Percentiles rank a stretch among this genome's conserved stretches.
phyloP scores from a whole-genome alignment of 1,284 basidiomycete genomes.

The Nidula niveotomentosa region DNA sequence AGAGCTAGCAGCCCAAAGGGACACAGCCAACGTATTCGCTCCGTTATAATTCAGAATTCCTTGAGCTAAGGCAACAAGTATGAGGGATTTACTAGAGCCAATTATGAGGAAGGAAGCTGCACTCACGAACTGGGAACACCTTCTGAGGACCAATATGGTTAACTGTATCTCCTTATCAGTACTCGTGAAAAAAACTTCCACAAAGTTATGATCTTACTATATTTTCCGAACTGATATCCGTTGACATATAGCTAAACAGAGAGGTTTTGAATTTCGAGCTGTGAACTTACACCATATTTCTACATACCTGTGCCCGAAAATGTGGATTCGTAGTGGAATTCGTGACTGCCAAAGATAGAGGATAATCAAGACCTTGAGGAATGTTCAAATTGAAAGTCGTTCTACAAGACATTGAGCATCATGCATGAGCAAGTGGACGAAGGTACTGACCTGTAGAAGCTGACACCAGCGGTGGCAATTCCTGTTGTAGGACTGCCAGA shows the following conservation, averaged over 20 bases:
- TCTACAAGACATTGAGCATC: constrained; percentile 16
- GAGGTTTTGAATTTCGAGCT: background rate
- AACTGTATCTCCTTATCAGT: constrained; percentile 19
- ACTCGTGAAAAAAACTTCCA: background rate
- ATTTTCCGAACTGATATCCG: constrained; percentile 44
- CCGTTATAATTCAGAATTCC: constrained; percentile 52
- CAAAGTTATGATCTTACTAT: constrained; percentile 21
- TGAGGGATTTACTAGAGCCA: background rate
- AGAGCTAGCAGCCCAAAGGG: constrained; percentile 40
- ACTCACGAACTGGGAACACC: constrained; percentile 39
- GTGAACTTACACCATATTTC: background rate
- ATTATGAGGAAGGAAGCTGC: background rate
- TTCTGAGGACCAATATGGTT: constrained; percentile 41
- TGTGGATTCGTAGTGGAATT: constrained; percentile 37
- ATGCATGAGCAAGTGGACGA: background rate
- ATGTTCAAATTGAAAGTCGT: constrained; percentile 43
- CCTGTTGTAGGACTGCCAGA: constrained; percentile 36
- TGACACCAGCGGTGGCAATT: constrained; percentile 37
- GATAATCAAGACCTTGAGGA: constrained; percentile 45
- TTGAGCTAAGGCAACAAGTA: constrained; percentile 31
- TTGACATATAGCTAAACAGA: constrained; percentile 36
- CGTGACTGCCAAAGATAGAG: constrained; percentile 37
- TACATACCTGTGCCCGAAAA: constrained; percentile 35
- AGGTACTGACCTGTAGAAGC: constrained; percentile 37
- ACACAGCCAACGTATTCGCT: constrained; percentile 43